Evolutionary conservation across 768 basidiomycete species (phyloP), one percentile per base, ranked within the genome.

Genomic region (Pseudohyphozyma bogoriensis): DNA sequence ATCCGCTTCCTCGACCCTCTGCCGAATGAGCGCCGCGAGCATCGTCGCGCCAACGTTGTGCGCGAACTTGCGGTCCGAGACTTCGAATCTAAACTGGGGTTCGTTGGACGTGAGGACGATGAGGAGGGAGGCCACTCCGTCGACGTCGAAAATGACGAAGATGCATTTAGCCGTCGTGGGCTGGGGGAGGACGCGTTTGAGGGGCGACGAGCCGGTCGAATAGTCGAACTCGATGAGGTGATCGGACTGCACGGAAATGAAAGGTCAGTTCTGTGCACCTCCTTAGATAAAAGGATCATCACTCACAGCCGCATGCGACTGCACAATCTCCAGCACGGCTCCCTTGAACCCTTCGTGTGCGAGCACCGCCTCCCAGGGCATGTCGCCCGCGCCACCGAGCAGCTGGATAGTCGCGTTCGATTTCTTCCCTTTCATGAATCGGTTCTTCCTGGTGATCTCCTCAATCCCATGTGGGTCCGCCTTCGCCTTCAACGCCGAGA

Each of bases 1-100:
- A 28, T 47, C 72, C 11, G 72, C 68, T 36, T 66, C 64, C 6
- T 62, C 52, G n/a, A 69, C 60, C 2, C 66, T 37, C 29, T 47
- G 35, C n/a, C 70, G 68, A 5, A 69, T 32, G 1, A 58, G 39
- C 9, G 63, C 36, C 1, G 68, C 70, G 20, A 66, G 50, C 0
- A 71, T 58, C 20, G 71, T 55, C 3, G 59, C 56, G 16, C 72
- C 69, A 28, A 70, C 59, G 44, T 51, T 59, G 12, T 58, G 26
- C 28, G 68, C 32, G 39, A 71, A 64, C 42, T 56, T 57, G 35
- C 51, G 40, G n/a, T 69, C 69, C 18, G 52, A 24, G 1, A 24
- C 20, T 11, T 54, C 51, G 37, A 70, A 68, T 5, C 47, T 20
- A 31, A 58, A 64, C 28, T 63, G 55, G 0, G 47, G 49, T 12